These are phyloP conservation scores for Vigna nakashimae DNA, from an alignment of 306 rosid species.

Conservation along the genomic window DNA sequence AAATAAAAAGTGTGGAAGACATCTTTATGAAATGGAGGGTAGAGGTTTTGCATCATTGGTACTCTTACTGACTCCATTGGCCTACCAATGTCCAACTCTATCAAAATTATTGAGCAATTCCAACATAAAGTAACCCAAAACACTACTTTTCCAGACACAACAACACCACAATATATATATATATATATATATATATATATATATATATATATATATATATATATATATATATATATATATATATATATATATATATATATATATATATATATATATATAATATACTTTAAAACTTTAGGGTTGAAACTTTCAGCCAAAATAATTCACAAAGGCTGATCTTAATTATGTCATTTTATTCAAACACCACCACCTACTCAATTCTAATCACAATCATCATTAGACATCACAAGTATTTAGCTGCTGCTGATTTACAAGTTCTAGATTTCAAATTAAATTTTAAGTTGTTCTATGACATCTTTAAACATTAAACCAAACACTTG, in stretches of 20 bases:
- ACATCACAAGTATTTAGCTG: not conserved
- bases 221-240: not conserved
- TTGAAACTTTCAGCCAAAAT: not conserved
- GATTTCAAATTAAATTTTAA: not conserved
- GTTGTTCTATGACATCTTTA: too few species aligned
- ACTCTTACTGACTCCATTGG: slow-evolving; percentile 2
- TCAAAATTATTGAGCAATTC: slow-evolving; percentile 34
- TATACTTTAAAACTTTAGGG: not conserved
- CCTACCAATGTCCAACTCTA: slow-evolving; percentile 35
- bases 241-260: too few species aligned
- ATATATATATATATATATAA: too few species aligned
- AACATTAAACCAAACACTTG: too few species aligned
- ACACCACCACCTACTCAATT: not conserved
- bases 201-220: not conserved
- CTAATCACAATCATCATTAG: not conserved
- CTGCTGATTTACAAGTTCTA: not conserved
- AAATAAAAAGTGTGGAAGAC: too few species aligned
- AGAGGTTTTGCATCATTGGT: not conserved
- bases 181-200: too few species aligned
- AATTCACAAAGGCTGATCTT: not conserved
- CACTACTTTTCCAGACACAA: slow-evolving; percentile 13
- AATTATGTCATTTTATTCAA: not conserved
- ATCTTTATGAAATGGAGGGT: too few species aligned
- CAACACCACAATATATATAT: not conserved
- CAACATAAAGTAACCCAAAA: slow-evolving; percentile 27